Percentiles rank a stretch among this genome's conserved stretches.
phyloP scores from a whole-genome alignment of 2,329 filamentous ascomycete species.

The Aspergillus tubingensis region DNA sequence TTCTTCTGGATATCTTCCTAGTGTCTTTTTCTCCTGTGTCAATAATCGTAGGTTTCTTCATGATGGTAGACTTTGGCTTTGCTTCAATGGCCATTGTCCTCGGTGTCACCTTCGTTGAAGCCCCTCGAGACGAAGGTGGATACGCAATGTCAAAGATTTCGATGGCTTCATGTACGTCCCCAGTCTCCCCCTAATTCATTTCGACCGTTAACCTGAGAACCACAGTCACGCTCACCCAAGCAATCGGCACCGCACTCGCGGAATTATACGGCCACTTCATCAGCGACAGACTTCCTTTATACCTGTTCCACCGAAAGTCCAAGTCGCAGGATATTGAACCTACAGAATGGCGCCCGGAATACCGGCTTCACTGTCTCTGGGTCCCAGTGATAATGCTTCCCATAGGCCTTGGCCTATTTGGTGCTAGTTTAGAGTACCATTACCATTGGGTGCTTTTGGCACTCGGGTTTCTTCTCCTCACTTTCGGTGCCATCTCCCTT shows the following conservation, averaged over 20 bases:
- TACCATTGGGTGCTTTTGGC: conserved; percentile 45
- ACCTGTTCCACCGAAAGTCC: conserved; percentile 30
- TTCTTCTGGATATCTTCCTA: not conserved
- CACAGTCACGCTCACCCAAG: not conserved
- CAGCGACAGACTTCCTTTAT: conserved; percentile 44
- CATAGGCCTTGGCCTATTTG: conserved; percentile 39
- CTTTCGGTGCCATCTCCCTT: conserved; percentile 35
- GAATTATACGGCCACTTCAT: conserved; percentile 40
- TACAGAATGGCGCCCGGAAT: conserved; percentile 36
- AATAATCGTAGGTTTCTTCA: not conserved
- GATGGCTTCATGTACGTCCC: not conserved
- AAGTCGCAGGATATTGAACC: conserved; percentile 16
- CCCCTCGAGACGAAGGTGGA: not conserved
- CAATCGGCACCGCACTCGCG: conserved; percentile 18
- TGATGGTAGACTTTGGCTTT: not conserved
- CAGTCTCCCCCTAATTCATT: not conserved
- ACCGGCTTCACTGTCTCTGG: conserved; percentile 30
- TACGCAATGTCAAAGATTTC: not conserved
- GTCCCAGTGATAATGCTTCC: conserved; percentile 32
- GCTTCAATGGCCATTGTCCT: not conserved
- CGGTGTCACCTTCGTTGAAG: not conserved
- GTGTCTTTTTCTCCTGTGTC: not conserved
- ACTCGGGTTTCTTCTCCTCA: conserved; percentile 44
- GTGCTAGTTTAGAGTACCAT: conserved; percentile 44
- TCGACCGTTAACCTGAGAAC: not conserved